phyloP scores from a whole-genome alignment of 345 rosid species.

The Salix brachista region DNA sequence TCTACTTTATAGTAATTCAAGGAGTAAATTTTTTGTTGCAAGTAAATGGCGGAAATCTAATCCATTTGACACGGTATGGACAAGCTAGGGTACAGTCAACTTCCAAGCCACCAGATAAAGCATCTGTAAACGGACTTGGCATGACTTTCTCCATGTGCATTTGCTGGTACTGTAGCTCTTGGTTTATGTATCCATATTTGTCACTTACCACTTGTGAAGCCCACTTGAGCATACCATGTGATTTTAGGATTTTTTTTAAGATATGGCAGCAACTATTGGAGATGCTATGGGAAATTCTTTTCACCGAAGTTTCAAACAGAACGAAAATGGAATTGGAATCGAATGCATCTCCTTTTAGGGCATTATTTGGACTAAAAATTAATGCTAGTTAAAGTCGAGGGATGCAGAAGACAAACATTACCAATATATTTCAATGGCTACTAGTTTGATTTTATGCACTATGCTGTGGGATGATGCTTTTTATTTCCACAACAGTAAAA shows the following conservation, averaged over 20 bases:
- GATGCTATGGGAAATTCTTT: background rate
- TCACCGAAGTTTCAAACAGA: background rate
- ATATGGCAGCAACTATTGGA: background rate
- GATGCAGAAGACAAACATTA: background rate
- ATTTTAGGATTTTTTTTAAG: background rate
- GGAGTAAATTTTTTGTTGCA: background rate
- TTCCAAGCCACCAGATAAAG: background rate
- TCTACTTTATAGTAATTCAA: background rate
- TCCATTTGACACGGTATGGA: conserved; percentile 1
- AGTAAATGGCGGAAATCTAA: background rate
- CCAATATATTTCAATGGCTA: too few species aligned
- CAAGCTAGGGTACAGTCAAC: background rate
- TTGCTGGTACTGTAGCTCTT: background rate
- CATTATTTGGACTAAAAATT: background rate
- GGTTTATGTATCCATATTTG: background rate
- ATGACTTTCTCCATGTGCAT: conserved; percentile 19
- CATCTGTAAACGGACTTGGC: conserved; percentile 9
- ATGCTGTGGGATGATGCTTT: too few species aligned
- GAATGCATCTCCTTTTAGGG: background rate
- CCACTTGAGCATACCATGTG: background rate
- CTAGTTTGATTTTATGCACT: too few species aligned
- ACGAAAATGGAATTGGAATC: background rate
- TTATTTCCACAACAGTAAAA: too few species aligned
- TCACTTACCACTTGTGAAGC: background rate
- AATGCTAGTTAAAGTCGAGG: background rate